A percentile compares a stretch with the other conserved stretches of the same genome.
Evolutionary conservation across 805 yeast genomes (phyloP).

Genomic region (Teunomyces stri): DNA sequence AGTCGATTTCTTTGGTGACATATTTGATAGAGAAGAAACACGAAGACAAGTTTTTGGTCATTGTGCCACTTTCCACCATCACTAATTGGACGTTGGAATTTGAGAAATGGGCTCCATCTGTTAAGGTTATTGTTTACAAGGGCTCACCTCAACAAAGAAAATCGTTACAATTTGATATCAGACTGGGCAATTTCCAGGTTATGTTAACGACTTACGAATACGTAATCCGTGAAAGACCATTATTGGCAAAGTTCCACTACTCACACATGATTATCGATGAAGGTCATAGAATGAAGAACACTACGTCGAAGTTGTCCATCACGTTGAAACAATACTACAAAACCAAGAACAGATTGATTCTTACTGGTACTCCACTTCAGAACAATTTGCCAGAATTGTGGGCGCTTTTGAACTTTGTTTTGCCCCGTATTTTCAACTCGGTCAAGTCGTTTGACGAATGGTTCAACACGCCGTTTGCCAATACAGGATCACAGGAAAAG

Average conservation of each 20-base stretch:
- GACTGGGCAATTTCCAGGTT: slow-evolving; percentile 71
- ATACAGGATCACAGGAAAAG: slow-evolving; percentile 78
- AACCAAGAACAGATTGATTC: slow-evolving; percentile 73
- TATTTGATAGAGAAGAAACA: slow-evolving; percentile 68
- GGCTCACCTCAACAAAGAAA: slow-evolving; percentile 76
- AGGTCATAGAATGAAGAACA: slow-evolving; percentile 86
- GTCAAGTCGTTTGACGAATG: slow-evolving; percentile 86
- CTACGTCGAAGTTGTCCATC: slow-evolving; percentile 67
- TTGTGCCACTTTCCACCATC: slow-evolving; percentile 80
- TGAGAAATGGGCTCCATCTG: slow-evolving; percentile 85
- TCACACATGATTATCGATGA: slow-evolving; percentile 89
- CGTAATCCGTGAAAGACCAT: slow-evolving; percentile 71
- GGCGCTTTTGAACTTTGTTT: slow-evolving; percentile 78
- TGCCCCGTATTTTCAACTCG: slow-evolving; percentile 82
- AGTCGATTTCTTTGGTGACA: slow-evolving; percentile 73
- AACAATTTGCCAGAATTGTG: slow-evolving; percentile 82
- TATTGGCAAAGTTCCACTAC: slow-evolving; percentile 67
- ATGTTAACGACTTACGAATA: slow-evolving; percentile 80
- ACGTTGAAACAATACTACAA: slow-evolving; percentile 71
- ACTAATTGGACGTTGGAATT: slow-evolving; percentile 86
- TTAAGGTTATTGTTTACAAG: slow-evolving; percentile 69
- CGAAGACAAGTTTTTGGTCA: slow-evolving; percentile 70
- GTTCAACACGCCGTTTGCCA: slow-evolving; percentile 88
- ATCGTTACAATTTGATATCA: slow-evolving; percentile 58
- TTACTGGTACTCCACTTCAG: slow-evolving; percentile 87